Evolutionary conservation across 768 basidiomycete genomes (phyloP), one percentile per base, ranked within the genome.

Genomic region (Kwoniella heveanensis): DNA sequence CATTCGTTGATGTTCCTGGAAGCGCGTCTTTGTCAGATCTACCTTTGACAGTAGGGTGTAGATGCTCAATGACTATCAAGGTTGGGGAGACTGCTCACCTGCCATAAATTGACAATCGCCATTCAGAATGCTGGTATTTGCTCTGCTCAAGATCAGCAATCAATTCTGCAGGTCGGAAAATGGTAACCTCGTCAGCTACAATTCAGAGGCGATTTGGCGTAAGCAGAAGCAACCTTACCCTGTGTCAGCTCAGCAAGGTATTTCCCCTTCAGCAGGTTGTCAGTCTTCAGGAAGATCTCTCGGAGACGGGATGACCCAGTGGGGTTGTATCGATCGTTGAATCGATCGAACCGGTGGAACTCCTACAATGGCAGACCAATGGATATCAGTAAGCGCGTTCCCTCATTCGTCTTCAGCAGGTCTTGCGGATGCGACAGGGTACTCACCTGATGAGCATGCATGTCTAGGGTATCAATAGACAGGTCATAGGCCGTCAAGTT

Each of bases 91-190:
- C n/a, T n/a, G 60, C 77, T 63, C 10, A 78, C 77, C 92, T 86
- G 2, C 94, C 96, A 70, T 98, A 99, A 66, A 99, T 90, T 67
- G 92, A 95, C 60, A 98, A 85, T 4, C 96, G 87, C 92, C 96
- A 99, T 82, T 99, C 96, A 66, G 90, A 92, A 69, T 94, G 93
- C 89, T 98, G 96, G 74, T 99, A 99, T 80, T 99, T 99, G 83
- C 90, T 93, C 77, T 96, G 92, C 77, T 98, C 92, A 29, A 98
- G 80, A 86, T 99, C 96, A n/a, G 84, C 89, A 86, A 98, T 97
- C 46, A 98, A 83, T 84, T 99, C 96, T 97, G 75, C 24, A 2
- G 37, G 48, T 19, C 22, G 25, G 15, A 49, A 0, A 26, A 9
- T 19, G 12, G 0, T n/a, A 21, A 49, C 25, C 7, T 15, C 0